Evolutionary conservation across 139 green algal genomes (phyloP), one percentile per base, ranked within the genome.

Genomic region (Coccomyxa sp.): DNA sequence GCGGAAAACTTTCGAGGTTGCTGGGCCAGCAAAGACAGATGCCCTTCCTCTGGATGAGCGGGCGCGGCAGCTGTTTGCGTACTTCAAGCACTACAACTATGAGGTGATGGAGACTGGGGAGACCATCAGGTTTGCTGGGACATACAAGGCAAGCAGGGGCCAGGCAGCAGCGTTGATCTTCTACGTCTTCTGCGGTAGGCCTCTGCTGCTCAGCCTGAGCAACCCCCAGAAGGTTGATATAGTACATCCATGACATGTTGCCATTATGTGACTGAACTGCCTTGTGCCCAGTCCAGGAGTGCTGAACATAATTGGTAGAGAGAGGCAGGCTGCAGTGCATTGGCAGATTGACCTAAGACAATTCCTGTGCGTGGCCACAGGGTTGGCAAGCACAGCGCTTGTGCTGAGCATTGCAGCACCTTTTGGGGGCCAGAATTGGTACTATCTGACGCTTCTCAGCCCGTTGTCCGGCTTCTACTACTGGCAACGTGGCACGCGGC

Each of bases 51-150:
- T 97, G 37, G 92, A 97, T 55, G 79, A 84, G 0, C 84, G 91
- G 0, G 93, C 93, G 0, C 76, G 84, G 4, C 76, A 91, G 68
- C 91, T 97, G 36, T 93, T 94, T 68, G 38, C 70, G 0, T 94
- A 97, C 86, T 95, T 97, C 84, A 91, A 90, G 37, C 89, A 89
- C 76, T 90, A 87, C 71, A 90, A 88, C 39, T 88, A 88, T 40
- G 76, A 89, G 39, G 85, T 97, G 4, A 94, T 93, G 81, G 86
- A 88, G 31, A 93, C 88, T 7, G 94, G 94, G 0, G 93, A 97
- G 39, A 92, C 96, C 31, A 97, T 98, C 77, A 93, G 79, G 0
- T 98, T 98, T 82, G 89, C 85, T 64, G 94, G 94, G 10, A 86
- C 89, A 12, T 97, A 97, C 80, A 74, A 79, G 8, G 89, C 94